These are phyloP conservation scores for Ustilago vetiveriae DNA, from an alignment of 1,284 basidiomycete genomes.

Conservation along the genomic window DNA sequence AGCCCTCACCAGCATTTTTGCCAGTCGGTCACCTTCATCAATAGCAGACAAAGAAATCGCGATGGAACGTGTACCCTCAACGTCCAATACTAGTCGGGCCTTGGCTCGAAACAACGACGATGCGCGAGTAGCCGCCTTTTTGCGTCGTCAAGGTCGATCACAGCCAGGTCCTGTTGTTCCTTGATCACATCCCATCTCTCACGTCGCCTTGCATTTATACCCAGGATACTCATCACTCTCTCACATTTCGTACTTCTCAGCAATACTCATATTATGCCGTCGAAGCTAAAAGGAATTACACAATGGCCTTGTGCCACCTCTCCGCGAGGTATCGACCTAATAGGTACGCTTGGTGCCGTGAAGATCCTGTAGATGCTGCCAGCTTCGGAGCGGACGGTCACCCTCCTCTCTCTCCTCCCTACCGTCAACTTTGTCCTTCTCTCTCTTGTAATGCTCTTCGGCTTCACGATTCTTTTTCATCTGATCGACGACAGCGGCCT, in stretches of 20 bases:
- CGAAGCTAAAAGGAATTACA: too few relatives aligned
- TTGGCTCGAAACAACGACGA: slow-evolving; percentile 19
- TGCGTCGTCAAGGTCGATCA: slow-evolving; percentile 13
- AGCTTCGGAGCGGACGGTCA: neutral
- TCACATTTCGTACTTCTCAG: too few relatives aligned
- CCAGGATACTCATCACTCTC: too few relatives aligned
- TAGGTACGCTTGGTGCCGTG: slow-evolving; percentile 12
- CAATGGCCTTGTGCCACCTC: too few relatives aligned
- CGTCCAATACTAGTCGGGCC: too few relatives aligned
- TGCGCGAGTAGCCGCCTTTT: slow-evolving; percentile 23
- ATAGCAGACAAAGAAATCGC: neutral
- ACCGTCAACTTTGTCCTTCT: neutral
- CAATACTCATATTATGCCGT: too few relatives aligned
- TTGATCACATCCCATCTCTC: neutral
- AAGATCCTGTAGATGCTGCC: slow-evolving; percentile 14
- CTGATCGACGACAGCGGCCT: slow-evolving; percentile 24
- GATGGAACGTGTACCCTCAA: neutral
- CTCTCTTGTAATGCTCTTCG: slow-evolving; percentile 5
- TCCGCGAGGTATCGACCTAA: neutral
- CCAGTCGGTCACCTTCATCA: neutral
- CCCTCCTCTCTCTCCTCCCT: slow-evolving; percentile 1
- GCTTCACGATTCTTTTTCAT: slow-evolving; percentile 10
- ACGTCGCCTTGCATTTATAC: neutral
- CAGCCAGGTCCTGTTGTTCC: neutral
- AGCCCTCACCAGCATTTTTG: slow-evolving; percentile 20